Evolutionary conservation across 345 rosid genomes (phyloP).

Genomic region (Ceriops zippeliana): DNA sequence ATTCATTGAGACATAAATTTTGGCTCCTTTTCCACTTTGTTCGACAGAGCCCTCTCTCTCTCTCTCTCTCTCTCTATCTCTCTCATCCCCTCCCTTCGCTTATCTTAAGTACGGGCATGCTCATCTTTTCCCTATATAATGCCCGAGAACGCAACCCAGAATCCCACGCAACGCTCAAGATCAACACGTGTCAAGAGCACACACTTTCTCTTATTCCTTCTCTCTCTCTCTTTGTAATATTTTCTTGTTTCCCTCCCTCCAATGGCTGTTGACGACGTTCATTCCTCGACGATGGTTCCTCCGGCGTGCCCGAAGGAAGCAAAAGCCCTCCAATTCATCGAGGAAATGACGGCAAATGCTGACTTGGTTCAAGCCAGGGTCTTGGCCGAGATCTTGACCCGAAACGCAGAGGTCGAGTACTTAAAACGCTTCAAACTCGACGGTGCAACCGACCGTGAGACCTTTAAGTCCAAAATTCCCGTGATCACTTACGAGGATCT

Average conservation of each 20-base stretch:
- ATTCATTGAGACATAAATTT: background rate
- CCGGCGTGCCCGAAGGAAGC: constrained; percentile 49
- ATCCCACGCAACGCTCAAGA: too few relatives aligned
- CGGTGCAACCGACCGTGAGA: constrained; percentile 50
- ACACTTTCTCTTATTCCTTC: background rate
- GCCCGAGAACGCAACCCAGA: too few relatives aligned
- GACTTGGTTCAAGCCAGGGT: constrained; percentile 54
- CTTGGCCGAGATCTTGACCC: constrained; percentile 47
- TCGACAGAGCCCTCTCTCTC: background rate
- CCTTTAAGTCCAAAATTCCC: constrained; percentile 57
- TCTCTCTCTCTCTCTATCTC: too few relatives aligned
- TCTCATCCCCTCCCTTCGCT: too few relatives aligned
- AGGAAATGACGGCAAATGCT: constrained; percentile 53
- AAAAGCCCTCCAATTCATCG: constrained; percentile 61
- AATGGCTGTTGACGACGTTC: constrained; percentile 59
- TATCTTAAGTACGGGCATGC: too few relatives aligned
- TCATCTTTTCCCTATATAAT: too few relatives aligned
- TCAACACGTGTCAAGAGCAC: too few relatives aligned
- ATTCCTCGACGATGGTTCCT: constrained; percentile 37
- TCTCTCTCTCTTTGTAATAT: background rate
- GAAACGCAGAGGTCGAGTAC: constrained; percentile 63
- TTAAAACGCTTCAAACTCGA: constrained; percentile 46
- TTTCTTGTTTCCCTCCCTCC: background rate
- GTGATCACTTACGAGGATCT: constrained; percentile 71
- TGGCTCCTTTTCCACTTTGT: background rate